A percentile compares a stretch with the other conserved stretches of the same genome.
phyloP scores from a whole-genome alignment of 1,139 yeast genomes.

The Debaryomyces udenii region DNA sequence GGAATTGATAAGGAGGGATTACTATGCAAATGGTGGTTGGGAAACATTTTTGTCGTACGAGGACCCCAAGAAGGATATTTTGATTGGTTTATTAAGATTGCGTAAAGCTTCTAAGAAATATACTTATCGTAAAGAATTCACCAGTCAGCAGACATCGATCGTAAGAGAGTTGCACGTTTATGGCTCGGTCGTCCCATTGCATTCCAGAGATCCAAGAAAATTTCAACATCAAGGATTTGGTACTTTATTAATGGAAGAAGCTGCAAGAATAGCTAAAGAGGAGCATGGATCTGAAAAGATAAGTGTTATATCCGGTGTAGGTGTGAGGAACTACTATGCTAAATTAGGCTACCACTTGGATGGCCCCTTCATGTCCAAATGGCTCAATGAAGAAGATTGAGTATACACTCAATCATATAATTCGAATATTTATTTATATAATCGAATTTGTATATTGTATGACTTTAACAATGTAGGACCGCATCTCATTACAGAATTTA shows the following conservation, averaged over 20 bases:
- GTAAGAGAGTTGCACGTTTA: constrained; percentile 96
- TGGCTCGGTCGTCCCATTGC: constrained; percentile 96
- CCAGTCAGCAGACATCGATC: constrained; percentile 81
- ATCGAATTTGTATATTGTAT: too few relatives aligned
- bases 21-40: constrained; percentile 99
- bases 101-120: constrained; percentile 88
- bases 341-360: constrained; percentile 89
- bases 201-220: constrained; percentile 96
- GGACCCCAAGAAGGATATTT: constrained; percentile 95
- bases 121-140: constrained; percentile 89
- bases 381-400: constrained; percentile 18
- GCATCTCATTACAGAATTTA: neutral
- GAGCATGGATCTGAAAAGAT: constrained; percentile 93
- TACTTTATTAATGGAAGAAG: constrained; percentile 96
- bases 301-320: constrained; percentile 95
- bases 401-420: too few relatives aligned
- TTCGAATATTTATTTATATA: too few relatives aligned
- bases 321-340: constrained; percentile 94
- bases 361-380: constrained; percentile 95
- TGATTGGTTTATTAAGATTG: constrained; percentile 85
- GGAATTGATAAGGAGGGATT: constrained; percentile 92
- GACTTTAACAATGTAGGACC: too few relatives aligned
- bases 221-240: constrained; percentile 99
- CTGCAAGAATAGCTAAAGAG: constrained; percentile 91
- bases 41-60: constrained; percentile 95